A percentile compares a stretch with the other conserved stretches of the same genome.
These are phyloP conservation scores for Beta macrorhiza DNA, from an alignment of 179 eudicot species.

Conservation along the genomic window DNA sequence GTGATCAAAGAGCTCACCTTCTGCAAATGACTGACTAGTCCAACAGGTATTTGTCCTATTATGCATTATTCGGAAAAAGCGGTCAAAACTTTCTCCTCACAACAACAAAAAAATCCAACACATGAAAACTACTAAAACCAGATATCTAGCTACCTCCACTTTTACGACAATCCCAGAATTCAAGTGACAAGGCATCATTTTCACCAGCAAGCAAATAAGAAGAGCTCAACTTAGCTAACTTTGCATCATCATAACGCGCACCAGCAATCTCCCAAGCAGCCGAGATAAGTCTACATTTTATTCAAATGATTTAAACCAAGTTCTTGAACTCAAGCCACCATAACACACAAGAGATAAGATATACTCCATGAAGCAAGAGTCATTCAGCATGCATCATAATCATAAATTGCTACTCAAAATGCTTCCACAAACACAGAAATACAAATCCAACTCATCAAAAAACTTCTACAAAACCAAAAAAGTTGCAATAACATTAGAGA, in stretches of 20 bases:
- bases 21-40: conserved; percentile 51
- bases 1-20: conserved; percentile 45
- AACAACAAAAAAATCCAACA: background rate
- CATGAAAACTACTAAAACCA: conserved; percentile 1
- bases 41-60: conserved; percentile 52
- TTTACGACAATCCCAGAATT: conserved; percentile 66
- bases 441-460: conserved; percentile 1
- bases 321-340: too few species aligned
- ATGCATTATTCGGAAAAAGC: conserved; percentile 23
- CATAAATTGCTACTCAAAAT: background rate
- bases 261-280: conserved; percentile 84
- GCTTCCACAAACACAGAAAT: background rate
- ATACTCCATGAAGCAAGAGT: background rate
- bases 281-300: conserved; percentile 51
- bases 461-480: background rate
- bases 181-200: conserved; percentile 37
- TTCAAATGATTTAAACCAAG: background rate
- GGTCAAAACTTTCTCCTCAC: conserved; percentile 7
- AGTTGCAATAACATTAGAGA: background rate
- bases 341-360: background rate
- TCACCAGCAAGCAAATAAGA: conserved; percentile 47
- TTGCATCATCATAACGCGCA: conserved; percentile 62
- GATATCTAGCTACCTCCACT: conserved; percentile 54
- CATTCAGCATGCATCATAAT: background rate
- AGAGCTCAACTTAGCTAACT: conserved; percentile 47